Evolutionary conservation across 2,329 filamentous ascomycete species (phyloP), one percentile per base, ranked within the genome.

Genomic region (Colletotrichum noveboracense): DNA sequence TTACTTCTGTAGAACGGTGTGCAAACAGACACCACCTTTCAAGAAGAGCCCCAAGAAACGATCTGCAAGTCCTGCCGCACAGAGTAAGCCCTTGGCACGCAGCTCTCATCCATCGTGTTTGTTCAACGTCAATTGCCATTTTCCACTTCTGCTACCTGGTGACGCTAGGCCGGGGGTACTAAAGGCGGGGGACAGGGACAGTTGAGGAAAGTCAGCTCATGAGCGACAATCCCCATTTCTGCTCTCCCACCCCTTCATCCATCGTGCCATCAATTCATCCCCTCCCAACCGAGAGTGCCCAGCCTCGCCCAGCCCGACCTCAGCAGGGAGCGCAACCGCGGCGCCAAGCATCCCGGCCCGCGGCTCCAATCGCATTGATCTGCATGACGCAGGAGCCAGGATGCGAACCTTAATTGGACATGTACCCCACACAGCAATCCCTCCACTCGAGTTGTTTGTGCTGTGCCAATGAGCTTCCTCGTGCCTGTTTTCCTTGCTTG

Each of bases 371-470:
- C 71, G 65, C 64, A 70, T 66, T 61, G 71, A 76, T 76, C 74
- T 74, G 74, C 74, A 74, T 74, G 74, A 76, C 74, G 70, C 74
- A 75, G 71, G 48, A 70, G 74, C 74, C 65, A 76, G 74, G 74
- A 66, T 76, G 48, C 66, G 74, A 76, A 76, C 74, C 71, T 76
- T 76, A 76, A 76, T 70, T 52, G 74, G 71, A 70, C 65, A 69
- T 74, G 71, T 74, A 56, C 71, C 74, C 74, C 73, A 75, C 73
- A 73, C 7, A 61, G 13, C 48, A 71, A 60, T 71, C 18, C 72
- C 24, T 36, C 52, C 24, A 16, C 34, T 18, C 60, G 52, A 38
- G 5, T 32, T 28, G 24, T 26, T 6, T 67, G 43, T 43, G 66
- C 34, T 69, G 32, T 21, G 52, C 66, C 64, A 66, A 66, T 66